Conservation (phyloP, 495 filamentous ascomycete genomes). For the Jackrogersella multiformis region DNA sequence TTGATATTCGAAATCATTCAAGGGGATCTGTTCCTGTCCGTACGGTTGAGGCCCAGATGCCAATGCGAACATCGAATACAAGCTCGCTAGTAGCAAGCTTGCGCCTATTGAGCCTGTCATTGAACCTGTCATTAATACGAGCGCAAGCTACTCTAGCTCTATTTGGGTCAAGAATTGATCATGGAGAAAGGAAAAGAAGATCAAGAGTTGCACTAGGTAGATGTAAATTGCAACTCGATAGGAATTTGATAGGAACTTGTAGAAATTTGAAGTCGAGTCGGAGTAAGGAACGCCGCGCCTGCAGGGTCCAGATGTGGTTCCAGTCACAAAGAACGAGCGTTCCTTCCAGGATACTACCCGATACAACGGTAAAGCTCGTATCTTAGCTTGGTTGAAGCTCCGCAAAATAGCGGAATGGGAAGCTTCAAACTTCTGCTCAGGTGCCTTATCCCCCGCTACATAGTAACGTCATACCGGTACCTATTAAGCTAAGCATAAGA, state of each 20-base stretch:
- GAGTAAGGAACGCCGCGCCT: slow-evolving; percentile 14
- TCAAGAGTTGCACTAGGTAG: not conserved
- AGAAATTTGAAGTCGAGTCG: slow-evolving; percentile 8
- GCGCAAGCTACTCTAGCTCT: slow-evolving; percentile 31
- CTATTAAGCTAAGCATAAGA: not conserved
- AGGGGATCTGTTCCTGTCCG: slow-evolving; percentile 41
- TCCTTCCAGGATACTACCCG: not conserved
- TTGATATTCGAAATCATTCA: slow-evolving; percentile 39
- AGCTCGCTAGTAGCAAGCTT: slow-evolving; percentile 35
- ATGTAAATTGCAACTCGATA: not conserved
- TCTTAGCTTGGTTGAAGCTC: too few relatives aligned
- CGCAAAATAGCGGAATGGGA: not conserved
- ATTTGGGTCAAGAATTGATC: slow-evolving; percentile 27
- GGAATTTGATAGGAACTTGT: not conserved
- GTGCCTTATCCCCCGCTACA: not conserved
- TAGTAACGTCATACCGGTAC: not conserved
- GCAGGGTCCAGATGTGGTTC: slow-evolving; percentile 21
- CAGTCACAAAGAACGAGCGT: not conserved
- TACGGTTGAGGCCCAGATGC: slow-evolving; percentile 32
- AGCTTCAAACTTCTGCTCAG: too few relatives aligned
- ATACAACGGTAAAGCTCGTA: too few relatives aligned
- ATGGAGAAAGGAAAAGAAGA: slow-evolving; percentile 11
- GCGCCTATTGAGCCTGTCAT: slow-evolving; percentile 24
- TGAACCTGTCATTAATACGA: slow-evolving; percentile 14
- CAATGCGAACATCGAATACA: slow-evolving; percentile 7